phyloP scores from a whole-genome alignment of 2,329 filamentous ascomycete species.

The Ascochyta clinopodiicola region DNA sequence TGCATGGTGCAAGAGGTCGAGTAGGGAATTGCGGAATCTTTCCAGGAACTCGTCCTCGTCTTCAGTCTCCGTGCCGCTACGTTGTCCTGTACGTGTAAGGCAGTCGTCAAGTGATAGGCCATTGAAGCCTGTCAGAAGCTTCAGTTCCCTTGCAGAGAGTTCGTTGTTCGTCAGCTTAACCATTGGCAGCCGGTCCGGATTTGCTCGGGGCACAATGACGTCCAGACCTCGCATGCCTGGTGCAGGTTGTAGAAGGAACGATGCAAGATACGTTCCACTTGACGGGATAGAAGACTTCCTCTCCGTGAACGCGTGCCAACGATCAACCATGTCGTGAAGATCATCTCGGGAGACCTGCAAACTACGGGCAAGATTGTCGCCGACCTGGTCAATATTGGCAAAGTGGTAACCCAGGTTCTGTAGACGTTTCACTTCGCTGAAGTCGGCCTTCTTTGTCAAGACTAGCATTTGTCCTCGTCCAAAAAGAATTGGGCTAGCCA shows the following conservation, averaged over 20 bases:
- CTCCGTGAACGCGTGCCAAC: conserved; percentile 65
- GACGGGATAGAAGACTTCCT: conserved; percentile 55
- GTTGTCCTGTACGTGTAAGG: conserved; percentile 42
- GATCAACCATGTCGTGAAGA: conserved; percentile 66
- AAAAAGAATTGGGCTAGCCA: conserved; percentile 50
- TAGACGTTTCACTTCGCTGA: conserved; percentile 67
- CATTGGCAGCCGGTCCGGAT: conserved; percentile 54
- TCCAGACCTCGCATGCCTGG: conserved; percentile 51
- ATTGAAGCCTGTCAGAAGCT: conserved; percentile 33
- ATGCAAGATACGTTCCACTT: conserved; percentile 48
- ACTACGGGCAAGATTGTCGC: conserved; percentile 70
- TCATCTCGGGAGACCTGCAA: conserved; percentile 74
- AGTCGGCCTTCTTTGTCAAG: conserved; percentile 70
- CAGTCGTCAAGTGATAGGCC: conserved; percentile 40
- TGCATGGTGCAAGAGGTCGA: conserved; percentile 44
- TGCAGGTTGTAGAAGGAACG: conserved; percentile 51
- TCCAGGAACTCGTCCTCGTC: conserved; percentile 37
- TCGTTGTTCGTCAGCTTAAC: conserved; percentile 47
- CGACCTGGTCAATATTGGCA: conserved; percentile 64
- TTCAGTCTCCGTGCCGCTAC: conserved; percentile 9
- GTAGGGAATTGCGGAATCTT: conserved; percentile 45
- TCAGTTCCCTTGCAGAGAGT: conserved; percentile 32
- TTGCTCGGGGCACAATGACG: conserved; percentile 51
- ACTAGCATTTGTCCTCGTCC: conserved; percentile 83
- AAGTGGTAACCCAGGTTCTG: conserved; percentile 80